Conservation (phyloP, 768 basidiomycete genomes). For the Boletus rufocinnamomeus region DNA sequence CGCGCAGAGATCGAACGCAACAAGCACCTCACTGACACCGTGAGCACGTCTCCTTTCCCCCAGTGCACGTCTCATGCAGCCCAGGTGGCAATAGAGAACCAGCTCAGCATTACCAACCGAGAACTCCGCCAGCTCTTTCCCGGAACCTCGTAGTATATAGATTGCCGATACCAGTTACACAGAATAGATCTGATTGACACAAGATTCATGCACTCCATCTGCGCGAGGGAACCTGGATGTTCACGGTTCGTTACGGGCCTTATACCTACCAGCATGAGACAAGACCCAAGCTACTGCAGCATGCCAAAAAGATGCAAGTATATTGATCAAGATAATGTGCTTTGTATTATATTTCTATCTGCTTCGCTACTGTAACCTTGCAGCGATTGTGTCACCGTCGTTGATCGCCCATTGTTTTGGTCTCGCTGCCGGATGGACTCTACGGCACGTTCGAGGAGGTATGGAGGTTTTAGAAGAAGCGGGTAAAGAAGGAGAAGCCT, state of each 20-base stretch:
- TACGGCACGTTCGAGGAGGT: conserved; percentile 78
- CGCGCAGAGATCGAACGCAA: conserved; percentile 70
- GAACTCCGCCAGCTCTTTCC: conserved; percentile 63
- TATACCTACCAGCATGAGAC: background rate
- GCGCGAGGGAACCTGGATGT: background rate
- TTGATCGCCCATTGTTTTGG: conserved; percentile 38
- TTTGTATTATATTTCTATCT: conserved; percentile 94
- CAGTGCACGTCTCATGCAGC: conserved; percentile 14
- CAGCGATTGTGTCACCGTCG: conserved; percentile 76
- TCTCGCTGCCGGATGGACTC: conserved; percentile 89
- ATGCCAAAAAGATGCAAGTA: background rate
- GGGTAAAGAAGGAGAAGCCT: conserved; percentile 33
- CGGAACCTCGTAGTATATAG: background rate
- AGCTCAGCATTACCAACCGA: conserved; percentile 53
- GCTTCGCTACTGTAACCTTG: conserved; percentile 75
- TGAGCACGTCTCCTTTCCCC: conserved; percentile 29
- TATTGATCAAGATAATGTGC: conserved; percentile 68
- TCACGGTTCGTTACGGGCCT: background rate
- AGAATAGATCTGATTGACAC: background rate
- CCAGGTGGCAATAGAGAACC: conserved; percentile 63
- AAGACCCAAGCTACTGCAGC: background rate
- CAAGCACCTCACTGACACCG: conserved; percentile 55
- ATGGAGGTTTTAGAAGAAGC: conserved; percentile 54
- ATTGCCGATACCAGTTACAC: background rate
- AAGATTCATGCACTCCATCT: background rate